These are phyloP conservation scores for Podila minutissima DNA, from an alignment of 192 early-diverging fungal species.

Conservation along the genomic window DNA sequence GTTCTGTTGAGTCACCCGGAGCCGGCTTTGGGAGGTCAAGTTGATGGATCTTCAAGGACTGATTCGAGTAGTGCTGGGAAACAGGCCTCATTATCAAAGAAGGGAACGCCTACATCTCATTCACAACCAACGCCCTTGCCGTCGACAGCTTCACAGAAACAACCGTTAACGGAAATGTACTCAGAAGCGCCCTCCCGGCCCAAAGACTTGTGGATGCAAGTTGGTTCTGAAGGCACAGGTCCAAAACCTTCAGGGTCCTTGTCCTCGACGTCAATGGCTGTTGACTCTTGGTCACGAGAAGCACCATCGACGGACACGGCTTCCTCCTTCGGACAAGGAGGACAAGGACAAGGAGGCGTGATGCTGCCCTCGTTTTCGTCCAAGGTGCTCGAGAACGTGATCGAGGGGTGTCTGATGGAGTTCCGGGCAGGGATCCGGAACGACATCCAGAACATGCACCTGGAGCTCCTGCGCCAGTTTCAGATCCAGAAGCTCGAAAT, in stretches of 20 bases:
- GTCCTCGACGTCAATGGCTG: background rate
- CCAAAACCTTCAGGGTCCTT: background rate
- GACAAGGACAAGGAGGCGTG: background rate
- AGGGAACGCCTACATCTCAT: background rate
- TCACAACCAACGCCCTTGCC: background rate
- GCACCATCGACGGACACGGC: background rate
- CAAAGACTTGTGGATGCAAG: slow-evolving; percentile 33
- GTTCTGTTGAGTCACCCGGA: slow-evolving; percentile 27
- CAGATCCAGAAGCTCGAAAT: slow-evolving; percentile 76
- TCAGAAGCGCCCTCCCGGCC: background rate
- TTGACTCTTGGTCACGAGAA: background rate
- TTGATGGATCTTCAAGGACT: background rate
- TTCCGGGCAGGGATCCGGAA: slow-evolving; percentile 62
- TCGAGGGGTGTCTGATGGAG: slow-evolving; percentile 70
- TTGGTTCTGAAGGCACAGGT: slow-evolving; percentile 1
- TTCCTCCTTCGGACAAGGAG: background rate
- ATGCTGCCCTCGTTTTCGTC: slow-evolving; percentile 16
- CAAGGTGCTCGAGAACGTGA: slow-evolving; percentile 63
- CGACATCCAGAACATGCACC: slow-evolving; percentile 78
- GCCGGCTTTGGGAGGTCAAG: background rate
- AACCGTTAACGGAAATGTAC: too few relatives aligned
- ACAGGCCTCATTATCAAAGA: too few relatives aligned
- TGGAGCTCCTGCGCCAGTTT: slow-evolving; percentile 76
- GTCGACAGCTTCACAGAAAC: too few relatives aligned
- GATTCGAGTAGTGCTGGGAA: background rate